Evolutionary conservation across 257 asterid genomes (phyloP), one percentile per base, ranked within the genome.

Genomic region (Solanum tacnaense): DNA sequence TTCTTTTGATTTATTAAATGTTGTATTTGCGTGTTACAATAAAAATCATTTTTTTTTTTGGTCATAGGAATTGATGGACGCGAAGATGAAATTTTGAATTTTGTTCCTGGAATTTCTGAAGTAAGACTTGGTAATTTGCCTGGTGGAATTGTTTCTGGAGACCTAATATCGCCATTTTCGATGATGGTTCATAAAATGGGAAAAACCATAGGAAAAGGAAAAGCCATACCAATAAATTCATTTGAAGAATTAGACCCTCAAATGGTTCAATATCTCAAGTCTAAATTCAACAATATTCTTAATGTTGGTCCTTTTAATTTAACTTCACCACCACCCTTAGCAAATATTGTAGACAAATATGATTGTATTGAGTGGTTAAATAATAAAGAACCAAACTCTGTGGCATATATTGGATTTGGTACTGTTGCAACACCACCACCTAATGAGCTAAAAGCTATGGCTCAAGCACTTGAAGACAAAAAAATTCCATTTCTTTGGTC

Each of bases 171-270:
- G 7, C 92, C 91, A 5, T 93, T 93, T 70, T 85, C 92, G 29
- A 86, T 85, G 62, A 88, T 93, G 82, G 89, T 94, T 38, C 68
- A 93, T 71, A 86, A 87, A 88, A 93, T 93, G 98, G 93, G 94
- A 29, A 89, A 75, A 39, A 84, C 29, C 3, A 76, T 94, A 32
- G 92, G 89, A 11, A 89, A 86, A 78, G 91, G 94, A 52, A 74
- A 88, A 4, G 97, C 96, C 2, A 67, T 96, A 21, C 91, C 92
- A 49, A 78, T 96, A 4, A 94, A 95, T 75, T 96, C 96, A 44
- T 94, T 95, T 62, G 97, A 94, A 65, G 98, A 95, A 56, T 88
- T 95, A 87, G 96, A 95, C 70, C 97, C 96, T 15, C 39, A 46
- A 72, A 90, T 92, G 62, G 82, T 92, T 0, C 27, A 78, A 9